Percentiles rank a stretch among this genome's conserved stretches.
These are phyloP conservation scores for Grammothele lineata DNA, from an alignment of 768 basidiomycete genomes.

Conservation along the genomic window DNA sequence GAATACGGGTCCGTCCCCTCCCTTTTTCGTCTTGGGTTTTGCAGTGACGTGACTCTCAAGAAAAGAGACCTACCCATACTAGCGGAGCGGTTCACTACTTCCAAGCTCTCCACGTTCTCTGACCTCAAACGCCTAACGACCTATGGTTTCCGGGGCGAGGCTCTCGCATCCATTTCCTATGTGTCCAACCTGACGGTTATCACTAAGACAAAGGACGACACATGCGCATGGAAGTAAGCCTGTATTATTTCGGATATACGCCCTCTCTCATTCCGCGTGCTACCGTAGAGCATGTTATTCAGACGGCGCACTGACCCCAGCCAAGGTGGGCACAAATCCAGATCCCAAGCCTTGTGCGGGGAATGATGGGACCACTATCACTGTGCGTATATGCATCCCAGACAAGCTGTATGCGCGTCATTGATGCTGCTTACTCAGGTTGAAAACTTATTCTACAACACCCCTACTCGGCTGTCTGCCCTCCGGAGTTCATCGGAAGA, in stretches of 20 bases:
- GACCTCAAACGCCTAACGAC: constrained; percentile 83
- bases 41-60: constrained; percentile 34
- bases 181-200: constrained; percentile 84
- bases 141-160: constrained; percentile 97
- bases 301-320: constrained; percentile 68
- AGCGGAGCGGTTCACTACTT: constrained; percentile 94
- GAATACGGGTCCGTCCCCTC: constrained; percentile 67
- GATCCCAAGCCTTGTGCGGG: constrained; percentile 91
- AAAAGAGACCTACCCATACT: constrained; percentile 86
- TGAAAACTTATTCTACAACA: constrained; percentile 94
- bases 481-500: constrained; percentile 86
- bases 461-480: constrained; percentile 80
- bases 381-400: constrained; percentile 40
- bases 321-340: constrained; percentile 63
- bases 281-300: constrained; percentile 68
- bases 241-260: not conserved
- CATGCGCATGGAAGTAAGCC: constrained; percentile 91
- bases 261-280: not conserved
- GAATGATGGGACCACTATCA: constrained; percentile 90
- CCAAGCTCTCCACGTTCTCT: constrained; percentile 82
- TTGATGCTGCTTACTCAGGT: constrained; percentile 46
- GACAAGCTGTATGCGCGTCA: not conserved
- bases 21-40: not conserved
- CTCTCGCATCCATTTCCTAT: constrained; percentile 92
- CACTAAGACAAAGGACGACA: constrained; percentile 82